Evolutionary conservation across 768 basidiomycete genomes (phyloP).

Genomic region (Podaxis sp.): DNA sequence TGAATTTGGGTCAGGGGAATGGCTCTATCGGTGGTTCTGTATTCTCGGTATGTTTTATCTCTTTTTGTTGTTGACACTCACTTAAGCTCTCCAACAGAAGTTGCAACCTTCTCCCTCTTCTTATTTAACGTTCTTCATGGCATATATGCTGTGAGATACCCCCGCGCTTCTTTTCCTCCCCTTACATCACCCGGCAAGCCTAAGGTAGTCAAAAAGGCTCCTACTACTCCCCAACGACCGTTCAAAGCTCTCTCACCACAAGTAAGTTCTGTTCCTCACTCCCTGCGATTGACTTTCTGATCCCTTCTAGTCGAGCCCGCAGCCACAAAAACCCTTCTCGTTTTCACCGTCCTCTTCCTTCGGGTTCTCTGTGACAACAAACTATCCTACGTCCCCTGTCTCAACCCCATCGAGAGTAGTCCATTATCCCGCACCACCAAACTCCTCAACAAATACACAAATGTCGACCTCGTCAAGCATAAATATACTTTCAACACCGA

Average conservation of each 20-base stretch:
- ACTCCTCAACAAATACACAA: slow-evolving; percentile 32
- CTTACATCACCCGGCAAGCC: slow-evolving; percentile 32
- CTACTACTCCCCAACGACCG: slow-evolving; percentile 33
- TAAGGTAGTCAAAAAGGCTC: slow-evolving; percentile 23
- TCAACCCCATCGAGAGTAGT: slow-evolving; percentile 41
- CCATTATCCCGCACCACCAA: slow-evolving; percentile 33
- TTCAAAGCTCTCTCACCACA: slow-evolving; percentile 43
- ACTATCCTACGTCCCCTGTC: slow-evolving; percentile 38
- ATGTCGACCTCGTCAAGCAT: slow-evolving; percentile 30
- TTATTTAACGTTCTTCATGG: slow-evolving; percentile 42
- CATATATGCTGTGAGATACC: slow-evolving; percentile 42
- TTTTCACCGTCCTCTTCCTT: slow-evolving; percentile 37
- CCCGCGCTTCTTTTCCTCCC: slow-evolving; percentile 36
- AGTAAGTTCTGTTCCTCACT: slow-evolving; percentile 24
- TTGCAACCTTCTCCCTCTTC: slow-evolving; percentile 31
- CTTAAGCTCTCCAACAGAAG: slow-evolving; percentile 28
- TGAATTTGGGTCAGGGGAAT: slow-evolving; percentile 33
- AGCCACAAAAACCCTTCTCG: slow-evolving; percentile 43
- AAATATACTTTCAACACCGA: slow-evolving; percentile 36
- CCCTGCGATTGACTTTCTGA: neutral
- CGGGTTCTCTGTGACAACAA: slow-evolving; percentile 23
- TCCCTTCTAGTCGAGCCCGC: slow-evolving; percentile 37
- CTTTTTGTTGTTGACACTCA: neutral
- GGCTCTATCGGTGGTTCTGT: slow-evolving; percentile 39
- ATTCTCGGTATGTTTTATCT: slow-evolving; percentile 32